phyloP scores from a whole-genome alignment of 768 basidiomycete species.

The Amyloporia xantha region DNA sequence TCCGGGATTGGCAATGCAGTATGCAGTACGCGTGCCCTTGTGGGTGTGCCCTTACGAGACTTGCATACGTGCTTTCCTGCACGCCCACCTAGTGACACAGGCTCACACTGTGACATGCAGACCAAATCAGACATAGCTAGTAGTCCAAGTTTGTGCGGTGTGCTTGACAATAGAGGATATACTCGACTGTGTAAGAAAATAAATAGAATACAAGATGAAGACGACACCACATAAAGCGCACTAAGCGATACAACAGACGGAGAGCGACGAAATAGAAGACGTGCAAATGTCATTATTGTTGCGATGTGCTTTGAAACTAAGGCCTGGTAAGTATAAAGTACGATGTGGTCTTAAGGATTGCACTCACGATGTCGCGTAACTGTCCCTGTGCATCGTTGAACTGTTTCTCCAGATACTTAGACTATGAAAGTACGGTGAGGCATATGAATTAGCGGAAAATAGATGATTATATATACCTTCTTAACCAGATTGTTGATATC shows the following conservation, averaged over 20 bases:
- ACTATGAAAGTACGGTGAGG: slow-evolving; percentile 32
- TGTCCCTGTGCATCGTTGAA: slow-evolving; percentile 86
- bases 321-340: background rate
- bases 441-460: too few relatives aligned
- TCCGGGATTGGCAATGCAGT: too few relatives aligned
- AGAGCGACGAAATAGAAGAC: background rate
- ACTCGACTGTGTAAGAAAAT: too few relatives aligned
- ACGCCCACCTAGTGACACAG: too few relatives aligned
- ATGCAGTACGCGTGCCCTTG: too few relatives aligned
- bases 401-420: slow-evolving; percentile 91
- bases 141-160: too few relatives aligned
- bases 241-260: background rate
- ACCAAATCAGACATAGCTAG: too few relatives aligned
- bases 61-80: too few relatives aligned
- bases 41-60: too few relatives aligned
- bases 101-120: too few relatives aligned
- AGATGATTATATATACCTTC: slow-evolving; percentile 63
- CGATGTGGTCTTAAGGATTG: background rate
- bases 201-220: too few relatives aligned
- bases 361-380: slow-evolving; percentile 69
- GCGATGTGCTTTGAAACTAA: slow-evolving; percentile 52
- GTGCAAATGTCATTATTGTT: slow-evolving; percentile 12
- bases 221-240: background rate
- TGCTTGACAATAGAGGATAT: too few relatives aligned
- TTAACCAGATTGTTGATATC: slow-evolving; percentile 79